Evolutionary conservation across 768 basidiomycete genomes (phyloP).

Genomic region (Boletus insuetus): DNA sequence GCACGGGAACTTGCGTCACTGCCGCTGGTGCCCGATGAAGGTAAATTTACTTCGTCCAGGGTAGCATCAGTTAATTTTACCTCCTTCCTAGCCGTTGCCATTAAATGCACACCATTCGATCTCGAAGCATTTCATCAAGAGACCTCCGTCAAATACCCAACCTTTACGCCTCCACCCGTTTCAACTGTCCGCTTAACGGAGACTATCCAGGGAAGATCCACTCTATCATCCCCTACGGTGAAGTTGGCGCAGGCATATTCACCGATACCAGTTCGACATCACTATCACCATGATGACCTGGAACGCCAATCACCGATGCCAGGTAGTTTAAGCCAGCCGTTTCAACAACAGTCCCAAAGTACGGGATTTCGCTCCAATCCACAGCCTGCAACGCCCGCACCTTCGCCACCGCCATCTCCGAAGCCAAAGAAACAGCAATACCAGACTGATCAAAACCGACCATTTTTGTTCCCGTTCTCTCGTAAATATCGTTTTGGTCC

Average conservation of each 20-base stretch:
- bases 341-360: constrained; percentile 33
- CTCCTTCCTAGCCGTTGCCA: constrained; percentile 46
- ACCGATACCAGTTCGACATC: constrained; percentile 90
- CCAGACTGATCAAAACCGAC: constrained; percentile 92
- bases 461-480: constrained; percentile 95
- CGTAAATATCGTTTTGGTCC: constrained; percentile 47
- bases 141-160: constrained; percentile 93
- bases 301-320: constrained; percentile 48
- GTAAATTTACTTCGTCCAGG: constrained; percentile 26
- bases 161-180: constrained; percentile 67
- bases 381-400: constrained; percentile 87
- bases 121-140: constrained; percentile 88
- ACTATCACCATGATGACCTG: constrained; percentile 84
- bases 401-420: constrained; percentile 77
- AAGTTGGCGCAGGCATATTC: constrained; percentile 88
- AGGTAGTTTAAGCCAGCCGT: constrained; percentile 34
- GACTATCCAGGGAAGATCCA: constrained; percentile 27
- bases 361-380: constrained; percentile 38
- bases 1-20: constrained; percentile 84
- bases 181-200: constrained; percentile 34
- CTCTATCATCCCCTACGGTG: constrained; percentile 41
- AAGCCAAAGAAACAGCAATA: constrained; percentile 99
- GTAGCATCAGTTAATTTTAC: constrained; percentile 5
- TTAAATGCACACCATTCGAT: constrained; percentile 91
- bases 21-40: constrained; percentile 48